Conservation (phyloP, 345 rosid genomes). For the Eucalyptus erythrocorys region DNA sequence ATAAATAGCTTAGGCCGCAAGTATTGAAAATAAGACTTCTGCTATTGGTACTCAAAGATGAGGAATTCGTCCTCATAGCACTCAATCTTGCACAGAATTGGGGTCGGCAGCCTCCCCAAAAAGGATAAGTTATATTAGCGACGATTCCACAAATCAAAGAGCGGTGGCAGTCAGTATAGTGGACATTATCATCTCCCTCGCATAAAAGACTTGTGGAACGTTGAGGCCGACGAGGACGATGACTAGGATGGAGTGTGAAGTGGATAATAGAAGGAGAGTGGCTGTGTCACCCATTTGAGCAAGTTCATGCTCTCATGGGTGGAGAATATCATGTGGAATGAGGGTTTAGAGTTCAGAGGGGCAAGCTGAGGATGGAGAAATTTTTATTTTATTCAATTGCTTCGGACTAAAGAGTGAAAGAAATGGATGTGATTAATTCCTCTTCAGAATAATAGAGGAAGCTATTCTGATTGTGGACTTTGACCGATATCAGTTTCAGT, state of each 20-base stretch:
- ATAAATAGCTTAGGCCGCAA: rapidly evolving
- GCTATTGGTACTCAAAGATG: neutral
- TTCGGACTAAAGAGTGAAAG: neutral
- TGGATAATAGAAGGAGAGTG: too few relatives aligned
- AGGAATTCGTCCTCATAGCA: neutral
- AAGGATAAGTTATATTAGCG: rapidly evolving
- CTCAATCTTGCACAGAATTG: neutral
- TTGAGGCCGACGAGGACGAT: rapidly evolving
- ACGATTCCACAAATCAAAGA: rapidly evolving
- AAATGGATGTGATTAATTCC: neutral
- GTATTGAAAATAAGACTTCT: neutral
- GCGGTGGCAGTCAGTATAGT: rapidly evolving
- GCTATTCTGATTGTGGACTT: too few relatives aligned
- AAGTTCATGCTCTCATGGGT: neutral
- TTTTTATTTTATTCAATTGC: neutral
- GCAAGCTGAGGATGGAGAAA: neutral
- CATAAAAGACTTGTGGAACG: rapidly evolving
- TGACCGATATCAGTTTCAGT: too few relatives aligned
- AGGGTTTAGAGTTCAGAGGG: too few relatives aligned
- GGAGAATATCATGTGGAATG: rapidly evolving
- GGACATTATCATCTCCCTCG: rapidly evolving
- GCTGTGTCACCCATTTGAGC: too few relatives aligned
- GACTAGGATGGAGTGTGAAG: too few relatives aligned
- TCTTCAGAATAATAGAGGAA: too few relatives aligned
- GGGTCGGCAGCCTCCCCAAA: too few relatives aligned